A percentile compares a stretch with the other conserved stretches of the same genome.
Evolutionary conservation across 2,329 filamentous ascomycete species (phyloP).

Genomic region (Pezicula neosporulosa): DNA sequence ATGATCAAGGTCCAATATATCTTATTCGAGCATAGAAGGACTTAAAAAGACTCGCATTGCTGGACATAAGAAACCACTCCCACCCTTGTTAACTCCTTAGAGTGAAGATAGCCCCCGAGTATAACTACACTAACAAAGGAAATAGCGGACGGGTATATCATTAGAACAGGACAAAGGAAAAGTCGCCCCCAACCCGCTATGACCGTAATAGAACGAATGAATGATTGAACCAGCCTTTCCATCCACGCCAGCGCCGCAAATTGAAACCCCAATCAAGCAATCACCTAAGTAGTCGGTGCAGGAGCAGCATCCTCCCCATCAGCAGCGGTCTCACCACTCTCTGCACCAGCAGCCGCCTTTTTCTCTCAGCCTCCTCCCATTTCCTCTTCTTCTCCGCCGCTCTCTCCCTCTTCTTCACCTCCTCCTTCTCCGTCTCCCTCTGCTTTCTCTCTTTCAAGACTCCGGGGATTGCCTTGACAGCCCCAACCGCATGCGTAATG

Average conservation of each 20-base stretch:
- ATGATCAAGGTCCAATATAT: background rate
- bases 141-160: background rate
- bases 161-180: background rate
- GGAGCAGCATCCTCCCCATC: slow-evolving; percentile 3
- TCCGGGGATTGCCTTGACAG: slow-evolving; percentile 11
- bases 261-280: background rate
- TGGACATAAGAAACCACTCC: background rate
- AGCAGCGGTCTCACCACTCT: background rate
- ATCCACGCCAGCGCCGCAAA: background rate
- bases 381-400: slow-evolving; percentile 23
- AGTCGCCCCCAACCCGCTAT: background rate
- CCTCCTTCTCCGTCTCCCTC: slow-evolving; percentile 29
- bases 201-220: background rate
- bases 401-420: slow-evolving; percentile 25
- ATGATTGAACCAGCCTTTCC: background rate
- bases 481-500: slow-evolving; percentile 5
- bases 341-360: slow-evolving; percentile 1
- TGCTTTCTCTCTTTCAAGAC: slow-evolving; percentile 35
- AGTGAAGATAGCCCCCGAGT: background rate
- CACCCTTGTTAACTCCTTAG: background rate
- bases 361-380: slow-evolving; percentile 17
- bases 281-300: background rate
- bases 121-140: background rate
- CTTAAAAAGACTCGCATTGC: too few species aligned
- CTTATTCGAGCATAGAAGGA: background rate